A percentile compares a stretch with the other conserved stretches of the same genome.
These are phyloP conservation scores for Plectosphaerella sp. DNA, from an alignment of 2,329 filamentous ascomycete genomes.

Conservation along the genomic window DNA sequence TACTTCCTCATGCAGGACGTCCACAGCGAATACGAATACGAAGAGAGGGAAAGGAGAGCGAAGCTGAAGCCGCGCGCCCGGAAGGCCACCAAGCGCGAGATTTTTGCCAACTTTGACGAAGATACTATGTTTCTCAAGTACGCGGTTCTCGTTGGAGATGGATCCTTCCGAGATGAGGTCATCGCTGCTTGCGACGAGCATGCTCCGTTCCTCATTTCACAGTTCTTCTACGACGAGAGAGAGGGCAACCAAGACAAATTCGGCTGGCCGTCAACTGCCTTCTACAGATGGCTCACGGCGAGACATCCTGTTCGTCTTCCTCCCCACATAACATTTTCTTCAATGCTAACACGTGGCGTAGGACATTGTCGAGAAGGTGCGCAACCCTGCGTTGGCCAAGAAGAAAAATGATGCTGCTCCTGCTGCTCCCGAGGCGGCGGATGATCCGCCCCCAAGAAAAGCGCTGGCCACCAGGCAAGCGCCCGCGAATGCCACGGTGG, in stretches of 20 bases:
- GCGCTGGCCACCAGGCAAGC: neutral
- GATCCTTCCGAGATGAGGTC: conserved; percentile 45
- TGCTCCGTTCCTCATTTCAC: conserved; percentile 46
- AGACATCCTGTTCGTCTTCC: conserved; percentile 31
- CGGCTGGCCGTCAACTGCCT: conserved; percentile 39
- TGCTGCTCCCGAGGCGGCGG: neutral
- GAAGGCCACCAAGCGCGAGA: conserved; percentile 16
- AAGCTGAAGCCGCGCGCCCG: conserved; percentile 21
- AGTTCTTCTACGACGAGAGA: conserved; percentile 34
- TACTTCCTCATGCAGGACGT: conserved; percentile 60
- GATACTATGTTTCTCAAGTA: conserved; percentile 35
- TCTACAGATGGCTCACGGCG: conserved; percentile 43
- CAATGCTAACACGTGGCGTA: neutral
- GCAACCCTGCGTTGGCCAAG: neutral
- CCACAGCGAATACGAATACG: conserved; percentile 35
- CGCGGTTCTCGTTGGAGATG: conserved; percentile 47
- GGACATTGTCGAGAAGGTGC: conserved; percentile 7
- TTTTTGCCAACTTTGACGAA: conserved; percentile 11
- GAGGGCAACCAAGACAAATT: conserved; percentile 22
- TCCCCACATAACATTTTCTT: neutral
- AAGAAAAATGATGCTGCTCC: neutral
- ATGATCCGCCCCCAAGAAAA: conserved; percentile 9
- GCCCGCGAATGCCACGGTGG: no score
- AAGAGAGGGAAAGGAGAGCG: conserved; percentile 22
- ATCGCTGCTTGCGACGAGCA: conserved; percentile 41